These are phyloP conservation scores for Lophiotrema nucula DNA, from an alignment of 495 filamentous ascomycete species.

Conservation along the genomic window DNA sequence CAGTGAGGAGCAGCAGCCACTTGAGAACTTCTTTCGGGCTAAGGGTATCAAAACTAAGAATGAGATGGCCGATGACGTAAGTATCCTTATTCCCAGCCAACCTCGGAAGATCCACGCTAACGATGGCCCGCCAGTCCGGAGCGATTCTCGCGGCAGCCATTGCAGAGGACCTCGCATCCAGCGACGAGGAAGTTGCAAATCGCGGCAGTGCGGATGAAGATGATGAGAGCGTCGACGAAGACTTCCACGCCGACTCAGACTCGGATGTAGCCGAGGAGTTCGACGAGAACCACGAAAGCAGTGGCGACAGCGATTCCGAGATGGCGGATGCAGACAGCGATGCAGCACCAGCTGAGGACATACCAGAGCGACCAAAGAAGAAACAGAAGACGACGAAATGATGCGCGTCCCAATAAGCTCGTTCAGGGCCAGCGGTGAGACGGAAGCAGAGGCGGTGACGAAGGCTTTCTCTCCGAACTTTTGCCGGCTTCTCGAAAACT, in stretches of 20 bases:
- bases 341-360: conserved; percentile 46
- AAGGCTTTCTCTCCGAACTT: too few species aligned
- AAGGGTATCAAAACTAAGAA: conserved; percentile 96
- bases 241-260: conserved; percentile 88
- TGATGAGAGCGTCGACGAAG: conserved; percentile 89
- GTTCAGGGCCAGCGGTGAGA: too few species aligned
- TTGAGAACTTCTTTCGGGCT: conserved; percentile 92
- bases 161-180: conserved; percentile 71
- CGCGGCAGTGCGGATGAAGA: conserved; percentile 95
- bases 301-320: conserved; percentile 67
- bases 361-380: conserved; percentile 64
- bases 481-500: conserved; percentile 1
- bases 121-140: conserved; percentile 44
- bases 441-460: conserved; percentile 15
- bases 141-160: conserved; percentile 78
- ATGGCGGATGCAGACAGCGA: conserved; percentile 58
- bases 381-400: conserved; percentile 56
- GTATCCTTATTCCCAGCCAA: conserved; percentile 12
- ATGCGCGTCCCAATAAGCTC: too few species aligned
- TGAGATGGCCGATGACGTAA: conserved; percentile 75
- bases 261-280: conserved; percentile 96
- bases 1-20: conserved; percentile 88
- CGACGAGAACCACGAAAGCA: conserved; percentile 85
- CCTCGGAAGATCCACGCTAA: conserved; percentile 18
- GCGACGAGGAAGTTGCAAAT: conserved; percentile 78